These are phyloP conservation scores for Waitea zeae DNA, from an alignment of 1,284 basidiomycete species.

Conservation along the genomic window DNA sequence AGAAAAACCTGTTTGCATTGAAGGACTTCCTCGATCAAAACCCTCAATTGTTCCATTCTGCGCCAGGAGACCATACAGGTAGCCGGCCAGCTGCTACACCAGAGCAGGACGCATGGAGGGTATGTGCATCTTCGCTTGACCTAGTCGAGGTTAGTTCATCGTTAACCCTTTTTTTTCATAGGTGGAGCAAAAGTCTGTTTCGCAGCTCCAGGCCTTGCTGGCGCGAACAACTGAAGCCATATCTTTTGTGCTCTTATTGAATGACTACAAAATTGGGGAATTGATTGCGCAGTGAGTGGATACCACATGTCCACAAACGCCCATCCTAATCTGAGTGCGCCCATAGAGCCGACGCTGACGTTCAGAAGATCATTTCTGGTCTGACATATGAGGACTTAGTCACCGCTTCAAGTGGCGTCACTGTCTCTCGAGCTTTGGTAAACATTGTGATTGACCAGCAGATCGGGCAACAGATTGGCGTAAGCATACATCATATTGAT, in stretches of 20 bases:
- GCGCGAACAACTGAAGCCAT: constrained; percentile 81
- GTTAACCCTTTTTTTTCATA: constrained; percentile 15
- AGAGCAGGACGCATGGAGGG: constrained; percentile 78
- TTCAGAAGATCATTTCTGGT: constrained; percentile 46
- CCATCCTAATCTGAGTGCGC: constrained; percentile 1
- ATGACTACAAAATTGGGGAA: constrained; percentile 83
- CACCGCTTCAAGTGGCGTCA: constrained; percentile 67
- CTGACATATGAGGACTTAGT: constrained; percentile 80
- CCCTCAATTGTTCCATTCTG: constrained; percentile 63
- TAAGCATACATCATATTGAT: constrained; percentile 20
- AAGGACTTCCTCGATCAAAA: constrained; percentile 65
- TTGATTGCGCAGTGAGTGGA: constrained; percentile 57
- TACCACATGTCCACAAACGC: not conserved
- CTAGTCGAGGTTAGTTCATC: constrained; percentile 1
- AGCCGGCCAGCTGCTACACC: constrained; percentile 31
- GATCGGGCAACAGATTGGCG: constrained; percentile 89
- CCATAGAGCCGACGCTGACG: constrained; percentile 46
- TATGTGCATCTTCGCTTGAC: constrained; percentile 11
- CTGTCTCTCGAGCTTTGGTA: constrained; percentile 75
- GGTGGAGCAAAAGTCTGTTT: constrained; percentile 71
- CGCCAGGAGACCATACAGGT: constrained; percentile 43
- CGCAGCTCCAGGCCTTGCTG: constrained; percentile 56
- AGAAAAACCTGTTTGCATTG: constrained; percentile 65
- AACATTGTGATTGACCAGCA: constrained; percentile 96
- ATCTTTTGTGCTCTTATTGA: constrained; percentile 82